phyloP scores from a whole-genome alignment of 768 basidiomycete genomes.

The Hygrocybe punicea region DNA sequence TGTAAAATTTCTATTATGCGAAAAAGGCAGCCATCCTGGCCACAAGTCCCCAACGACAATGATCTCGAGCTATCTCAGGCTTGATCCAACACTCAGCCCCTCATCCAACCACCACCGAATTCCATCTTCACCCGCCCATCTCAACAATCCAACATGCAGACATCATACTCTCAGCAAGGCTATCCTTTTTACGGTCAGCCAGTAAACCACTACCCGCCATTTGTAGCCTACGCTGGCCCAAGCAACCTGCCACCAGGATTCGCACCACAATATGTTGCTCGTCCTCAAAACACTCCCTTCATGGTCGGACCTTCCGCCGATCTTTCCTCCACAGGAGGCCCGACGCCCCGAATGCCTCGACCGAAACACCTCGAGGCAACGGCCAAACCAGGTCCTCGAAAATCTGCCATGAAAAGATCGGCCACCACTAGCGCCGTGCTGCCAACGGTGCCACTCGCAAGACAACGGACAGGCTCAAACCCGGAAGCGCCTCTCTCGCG shows the following conservation, averaged over 20 bases:
- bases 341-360: constrained; percentile 15
- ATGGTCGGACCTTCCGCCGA: background rate
- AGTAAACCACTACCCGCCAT: constrained; percentile 27
- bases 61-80: background rate
- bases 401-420: constrained; percentile 52
- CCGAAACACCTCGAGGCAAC: constrained; percentile 11
- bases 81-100: no score
- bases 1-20: no score
- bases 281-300: background rate
- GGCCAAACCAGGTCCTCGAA: constrained; percentile 20
- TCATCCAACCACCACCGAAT: background rate
- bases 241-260: background rate
- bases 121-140: background rate
- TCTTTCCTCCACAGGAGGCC: background rate
- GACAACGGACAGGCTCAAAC: constrained; percentile 18
- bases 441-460: constrained; percentile 14
- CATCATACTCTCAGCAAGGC: constrained; percentile 26
- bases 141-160: constrained; percentile 34
- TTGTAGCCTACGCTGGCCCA: background rate
- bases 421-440: constrained; percentile 51
- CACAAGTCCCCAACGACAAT: constrained; percentile 32
- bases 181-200: constrained; percentile 49
- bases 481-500: constrained; percentile 10
- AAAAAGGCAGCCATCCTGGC: no score
- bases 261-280: background rate